phyloP scores from a whole-genome alignment of 2,329 filamentous ascomycete species.

The Exophiala aquamarina region DNA sequence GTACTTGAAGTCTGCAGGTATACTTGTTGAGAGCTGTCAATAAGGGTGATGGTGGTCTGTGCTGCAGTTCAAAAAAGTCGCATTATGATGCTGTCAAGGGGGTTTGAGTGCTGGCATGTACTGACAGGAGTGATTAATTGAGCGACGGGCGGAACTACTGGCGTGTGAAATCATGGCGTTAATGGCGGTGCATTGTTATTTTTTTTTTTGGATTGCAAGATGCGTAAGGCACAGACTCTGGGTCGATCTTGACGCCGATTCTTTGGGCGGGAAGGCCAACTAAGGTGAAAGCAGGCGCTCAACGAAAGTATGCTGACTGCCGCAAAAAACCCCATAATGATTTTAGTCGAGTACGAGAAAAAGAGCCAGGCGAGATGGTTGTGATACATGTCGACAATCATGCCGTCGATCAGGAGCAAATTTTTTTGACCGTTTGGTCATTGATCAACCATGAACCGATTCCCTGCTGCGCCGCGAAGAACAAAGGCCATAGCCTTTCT shows the following conservation, averaged over 20 bases:
- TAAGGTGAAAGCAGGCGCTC: constrained; percentile 25
- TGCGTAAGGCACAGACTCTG: constrained; percentile 22
- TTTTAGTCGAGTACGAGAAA: constrained; percentile 22
- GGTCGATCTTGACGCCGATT: constrained; percentile 21
- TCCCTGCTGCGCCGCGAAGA: constrained; percentile 21
- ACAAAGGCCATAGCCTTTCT: constrained; percentile 17
- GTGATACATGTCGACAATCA: constrained; percentile 25
- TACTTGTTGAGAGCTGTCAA: too few relatives aligned
- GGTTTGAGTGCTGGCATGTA: constrained; percentile 5
- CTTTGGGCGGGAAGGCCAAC: constrained; percentile 20
- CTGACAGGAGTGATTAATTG: constrained; percentile 14
- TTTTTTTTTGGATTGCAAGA: constrained; percentile 19
- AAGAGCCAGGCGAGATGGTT: constrained; percentile 23
- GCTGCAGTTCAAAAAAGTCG: background rate
- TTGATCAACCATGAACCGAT: constrained; percentile 21
- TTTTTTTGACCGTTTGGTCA: constrained; percentile 13
- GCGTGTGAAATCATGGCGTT: constrained; percentile 20
- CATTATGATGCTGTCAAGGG: background rate
- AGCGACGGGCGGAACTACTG: constrained; percentile 20
- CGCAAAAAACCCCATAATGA: constrained; percentile 23
- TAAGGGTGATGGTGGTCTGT: background rate
- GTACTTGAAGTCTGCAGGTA: too few relatives aligned
- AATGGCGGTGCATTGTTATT: constrained; percentile 20
- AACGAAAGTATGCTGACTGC: constrained; percentile 21
- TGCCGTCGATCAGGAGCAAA: constrained; percentile 20